Evolutionary conservation across 2,329 filamentous ascomycete species (phyloP).

Genomic region (Akanthomyces dipterigenus): DNA sequence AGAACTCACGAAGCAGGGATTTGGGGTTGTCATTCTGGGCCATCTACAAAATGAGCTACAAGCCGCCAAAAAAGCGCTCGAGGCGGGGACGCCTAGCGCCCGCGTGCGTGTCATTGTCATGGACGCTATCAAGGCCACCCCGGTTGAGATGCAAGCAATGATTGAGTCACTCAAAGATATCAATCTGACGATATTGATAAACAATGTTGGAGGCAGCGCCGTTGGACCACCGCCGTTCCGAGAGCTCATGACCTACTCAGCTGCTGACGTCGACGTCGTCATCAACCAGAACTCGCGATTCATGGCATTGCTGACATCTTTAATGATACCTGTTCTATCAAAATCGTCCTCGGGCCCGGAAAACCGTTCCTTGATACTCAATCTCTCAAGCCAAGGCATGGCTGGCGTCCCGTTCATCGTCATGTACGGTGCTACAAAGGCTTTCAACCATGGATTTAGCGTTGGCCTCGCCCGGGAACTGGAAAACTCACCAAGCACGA

Average conservation of each 20-base stretch:
- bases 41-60: slow-evolving; percentile 22
- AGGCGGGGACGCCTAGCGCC: slow-evolving; percentile 15
- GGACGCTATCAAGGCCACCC: slow-evolving; percentile 19
- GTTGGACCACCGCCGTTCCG: neutral
- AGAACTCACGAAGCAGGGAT: neutral
- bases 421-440: slow-evolving; percentile 26
- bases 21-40: neutral
- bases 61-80: slow-evolving; percentile 19
- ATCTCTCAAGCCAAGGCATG: slow-evolving; percentile 20
- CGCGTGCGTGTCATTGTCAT: slow-evolving; percentile 24
- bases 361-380: slow-evolving; percentile 23
- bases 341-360: slow-evolving; percentile 15
- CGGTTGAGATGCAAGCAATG: neutral
- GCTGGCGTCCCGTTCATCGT: slow-evolving; percentile 23
- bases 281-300: neutral
- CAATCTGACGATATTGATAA: neutral
- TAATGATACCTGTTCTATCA: neutral
- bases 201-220: neutral
- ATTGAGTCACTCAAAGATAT: neutral
- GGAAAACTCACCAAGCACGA: neutral
- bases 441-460: slow-evolving; percentile 24
- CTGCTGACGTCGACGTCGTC: neutral
- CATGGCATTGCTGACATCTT: neutral
- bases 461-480: slow-evolving; percentile 22
- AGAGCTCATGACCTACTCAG: neutral